Evolutionary conservation across 495 filamentous ascomycete genomes (phyloP), one percentile per base, ranked within the genome.

Genomic region (Penicillium cataractarum): DNA sequence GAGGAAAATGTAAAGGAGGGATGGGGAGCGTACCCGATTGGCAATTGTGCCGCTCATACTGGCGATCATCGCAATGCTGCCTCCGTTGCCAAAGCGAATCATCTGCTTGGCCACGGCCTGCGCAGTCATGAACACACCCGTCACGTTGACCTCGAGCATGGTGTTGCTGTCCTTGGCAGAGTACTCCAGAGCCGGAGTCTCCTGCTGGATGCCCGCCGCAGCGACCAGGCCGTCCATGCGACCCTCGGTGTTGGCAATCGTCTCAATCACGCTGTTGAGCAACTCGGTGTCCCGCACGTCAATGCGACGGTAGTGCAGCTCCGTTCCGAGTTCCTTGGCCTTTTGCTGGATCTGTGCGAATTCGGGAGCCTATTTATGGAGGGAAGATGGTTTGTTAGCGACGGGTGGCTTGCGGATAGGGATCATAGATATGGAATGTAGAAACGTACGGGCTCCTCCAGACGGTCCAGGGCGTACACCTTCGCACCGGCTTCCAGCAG

Each of bases 401-500:
- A 6, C 26, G 15, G 40, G 22, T 58, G 37, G 2, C 6, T 42
- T 46, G n/a, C 40, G 39, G 17, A 42, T 35, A 22, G 37, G 31
- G 22, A 15, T 24, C 24, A 37, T 19, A 57, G 24, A 22, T 42
- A 1, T 13, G 35, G 0, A 1, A 29, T 8, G 31, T 54, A 27
- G 15, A 26, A n/a, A 74, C 77, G 63, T 67, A 81, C 79, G 15
- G 79, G 78, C 31, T 82, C 79, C 42, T 77, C 74, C 35, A 82
- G 70, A 57, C 79, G 77, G 62, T 82, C 79, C 6, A 82, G 72
- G 42, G 78, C 77, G 58, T 81, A 80, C 35, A 81, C 88, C 57
- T 77, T 90, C 19, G 90, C 91, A 24, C 91, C 91, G 17, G 91
- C 91, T 75, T 93, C 90, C 19, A 93, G 76, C n/a, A 93, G 76